These are phyloP conservation scores for Fusarium musae DNA, from an alignment of 2,329 filamentous ascomycete genomes.

Conservation along the genomic window DNA sequence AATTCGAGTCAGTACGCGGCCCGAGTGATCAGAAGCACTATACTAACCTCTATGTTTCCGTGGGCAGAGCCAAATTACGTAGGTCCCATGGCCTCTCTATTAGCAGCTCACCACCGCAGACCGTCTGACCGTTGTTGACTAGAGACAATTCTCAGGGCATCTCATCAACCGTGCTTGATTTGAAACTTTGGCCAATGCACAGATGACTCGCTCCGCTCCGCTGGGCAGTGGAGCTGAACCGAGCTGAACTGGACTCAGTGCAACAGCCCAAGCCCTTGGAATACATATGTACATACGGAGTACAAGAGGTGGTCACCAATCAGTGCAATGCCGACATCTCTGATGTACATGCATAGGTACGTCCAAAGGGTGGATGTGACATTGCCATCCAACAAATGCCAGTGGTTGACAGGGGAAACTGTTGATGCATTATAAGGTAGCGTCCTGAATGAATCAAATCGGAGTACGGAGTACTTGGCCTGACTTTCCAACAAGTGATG, in stretches of 20 bases:
- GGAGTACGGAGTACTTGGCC: neutral
- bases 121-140: neutral
- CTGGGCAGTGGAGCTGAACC: neutral
- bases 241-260: slow-evolving; percentile 8
- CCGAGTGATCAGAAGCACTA: neutral
- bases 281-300: neutral
- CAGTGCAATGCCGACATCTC: slow-evolving; percentile 15
- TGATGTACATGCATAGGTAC: neutral
- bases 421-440: neutral
- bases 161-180: slow-evolving; percentile 21
- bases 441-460: slow-evolving; percentile 18
- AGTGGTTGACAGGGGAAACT: neutral
- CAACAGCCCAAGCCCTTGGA: slow-evolving; percentile 10
- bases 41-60: neutral
- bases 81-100: slow-evolving; percentile 20
- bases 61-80: slow-evolving; percentile 1
- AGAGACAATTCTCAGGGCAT: slow-evolving; percentile 19
- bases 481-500: neutral
- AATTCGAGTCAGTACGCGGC: slow-evolving; percentile 18
- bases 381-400: neutral
- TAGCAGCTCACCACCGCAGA: slow-evolving; percentile 5
- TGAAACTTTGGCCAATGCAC: slow-evolving; percentile 11
- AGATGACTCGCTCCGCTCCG: neutral
- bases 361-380: slow-evolving; percentile 6
- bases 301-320: slow-evolving; percentile 17